Conservation (phyloP, 352 stramenopile species). For the Phytopythium cucurbitacearum region DNA sequence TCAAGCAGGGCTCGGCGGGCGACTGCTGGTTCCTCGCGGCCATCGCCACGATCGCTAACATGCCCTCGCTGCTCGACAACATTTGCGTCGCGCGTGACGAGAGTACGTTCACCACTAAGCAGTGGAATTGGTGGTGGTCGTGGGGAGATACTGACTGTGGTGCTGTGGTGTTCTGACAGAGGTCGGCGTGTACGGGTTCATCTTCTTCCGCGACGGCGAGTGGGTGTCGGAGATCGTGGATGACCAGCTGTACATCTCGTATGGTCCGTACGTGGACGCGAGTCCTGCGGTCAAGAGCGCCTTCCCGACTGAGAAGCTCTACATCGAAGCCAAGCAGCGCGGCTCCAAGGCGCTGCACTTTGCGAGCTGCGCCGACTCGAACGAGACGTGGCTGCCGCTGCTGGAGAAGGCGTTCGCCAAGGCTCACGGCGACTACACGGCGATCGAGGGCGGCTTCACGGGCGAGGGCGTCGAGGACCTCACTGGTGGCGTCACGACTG, state of each 20-base stretch:
- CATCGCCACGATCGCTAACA: constrained; percentile 65
- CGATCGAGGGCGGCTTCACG: constrained; percentile 54
- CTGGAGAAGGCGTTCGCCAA: constrained; percentile 88
- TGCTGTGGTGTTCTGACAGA: too few relatives aligned
- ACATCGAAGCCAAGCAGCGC: constrained; percentile 20
- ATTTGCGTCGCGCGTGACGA: constrained; percentile 11
- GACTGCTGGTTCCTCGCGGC: constrained; percentile 84
- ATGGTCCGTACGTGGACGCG: constrained; percentile 7
- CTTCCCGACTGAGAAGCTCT: constrained; percentile 21
- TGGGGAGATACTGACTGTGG: too few relatives aligned
- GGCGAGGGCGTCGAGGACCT: constrained; percentile 41
- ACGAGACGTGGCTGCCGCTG: constrained; percentile 81
- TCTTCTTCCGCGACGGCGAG: too few relatives aligned
- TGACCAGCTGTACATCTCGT: too few relatives aligned
- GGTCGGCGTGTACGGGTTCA: too few relatives aligned
- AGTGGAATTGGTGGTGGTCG: too few relatives aligned
- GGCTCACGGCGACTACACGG: constrained; percentile 64
- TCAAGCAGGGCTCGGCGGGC: constrained; percentile 66
- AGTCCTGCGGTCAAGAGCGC: constrained; percentile 9
- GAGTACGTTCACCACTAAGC: too few relatives aligned
- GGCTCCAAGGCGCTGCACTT: constrained; percentile 37
- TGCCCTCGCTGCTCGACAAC: constrained; percentile 56
- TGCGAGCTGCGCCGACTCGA: constrained; percentile 34
- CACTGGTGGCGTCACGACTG: constrained; percentile 34
- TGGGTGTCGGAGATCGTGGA: too few relatives aligned